phyloP scores from a whole-genome alignment of 768 basidiomycete genomes.

The Pulveroboletus sp. region DNA sequence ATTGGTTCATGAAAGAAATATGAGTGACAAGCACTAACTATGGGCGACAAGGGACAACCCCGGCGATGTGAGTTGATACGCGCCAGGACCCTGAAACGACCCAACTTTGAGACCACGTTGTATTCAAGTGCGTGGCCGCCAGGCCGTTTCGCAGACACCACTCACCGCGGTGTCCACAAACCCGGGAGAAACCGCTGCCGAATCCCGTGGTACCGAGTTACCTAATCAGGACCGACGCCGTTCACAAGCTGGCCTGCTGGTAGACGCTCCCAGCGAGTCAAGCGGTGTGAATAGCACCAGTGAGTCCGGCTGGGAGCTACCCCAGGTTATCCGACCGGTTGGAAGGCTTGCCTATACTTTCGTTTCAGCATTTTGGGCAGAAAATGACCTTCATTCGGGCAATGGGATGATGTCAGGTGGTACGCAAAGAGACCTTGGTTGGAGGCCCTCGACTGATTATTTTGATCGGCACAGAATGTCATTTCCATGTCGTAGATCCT shows the following conservation, averaged over 20 bases:
- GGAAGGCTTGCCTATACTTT: not conserved
- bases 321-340: not conserved
- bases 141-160: not conserved
- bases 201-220: constrained; percentile 17
- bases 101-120: constrained; percentile 20
- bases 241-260: no score
- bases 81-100: constrained; percentile 22
- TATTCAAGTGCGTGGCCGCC: constrained; percentile 15
- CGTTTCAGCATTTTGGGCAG: constrained; percentile 9
- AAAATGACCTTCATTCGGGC: constrained; percentile 19
- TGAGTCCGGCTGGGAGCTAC: not conserved
- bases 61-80: constrained; percentile 25
- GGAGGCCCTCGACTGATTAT: not conserved
- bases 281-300: no score
- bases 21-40: constrained; percentile 20
- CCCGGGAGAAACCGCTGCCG: constrained; percentile 14
- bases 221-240: constrained; percentile 24
- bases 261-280: no score
- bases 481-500: not conserved
- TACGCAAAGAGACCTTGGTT: not conserved
- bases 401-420: not conserved
- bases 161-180: constrained; percentile 7
- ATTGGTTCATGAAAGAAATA: constrained; percentile 21
- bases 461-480: not conserved
- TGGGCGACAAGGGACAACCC: constrained; percentile 16